Evolutionary conservation across 2,329 filamentous ascomycete species (phyloP).

Genomic region (Fusarium solani-melongenae): DNA sequence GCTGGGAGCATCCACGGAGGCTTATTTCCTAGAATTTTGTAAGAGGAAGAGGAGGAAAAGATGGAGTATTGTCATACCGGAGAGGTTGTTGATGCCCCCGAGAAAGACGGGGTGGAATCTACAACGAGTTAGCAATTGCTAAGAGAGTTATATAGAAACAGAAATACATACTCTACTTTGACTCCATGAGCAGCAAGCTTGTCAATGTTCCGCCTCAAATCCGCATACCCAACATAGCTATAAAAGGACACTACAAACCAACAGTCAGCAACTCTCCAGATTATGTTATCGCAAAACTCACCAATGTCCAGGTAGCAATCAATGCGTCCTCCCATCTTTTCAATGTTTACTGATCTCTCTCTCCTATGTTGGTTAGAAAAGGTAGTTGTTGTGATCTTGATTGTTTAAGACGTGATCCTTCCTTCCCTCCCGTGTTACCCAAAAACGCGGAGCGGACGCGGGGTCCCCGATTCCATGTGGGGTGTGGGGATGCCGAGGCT

Average conservation of each 20-base stretch:
- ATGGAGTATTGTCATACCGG: constrained; percentile 53
- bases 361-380: not conserved
- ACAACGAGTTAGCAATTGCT: not conserved
- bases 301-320: constrained; percentile 76
- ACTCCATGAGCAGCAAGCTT: constrained; percentile 68
- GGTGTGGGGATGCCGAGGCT: constrained; percentile 36
- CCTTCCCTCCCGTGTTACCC: not conserved
- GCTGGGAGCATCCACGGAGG: constrained; percentile 78
- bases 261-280: constrained; percentile 1
- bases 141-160: not conserved
- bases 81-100: constrained; percentile 71
- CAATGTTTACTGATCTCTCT: not conserved
- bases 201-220: constrained; percentile 67
- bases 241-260: constrained; percentile 69
- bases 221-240: constrained; percentile 66
- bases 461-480: constrained; percentile 20
- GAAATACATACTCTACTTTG: constrained; percentile 69
- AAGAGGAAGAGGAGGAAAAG: not conserved
- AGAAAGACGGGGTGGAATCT: constrained; percentile 80
- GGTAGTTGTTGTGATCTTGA: not conserved
- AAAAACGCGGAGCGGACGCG: not conserved
- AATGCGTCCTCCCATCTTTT: constrained; percentile 68
- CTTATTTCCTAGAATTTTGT: constrained; percentile 68
- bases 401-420: not conserved
- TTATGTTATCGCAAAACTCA: constrained; percentile 48